Evolutionary conservation across 2,329 filamentous ascomycete species (phyloP).

Genomic region (Huntiella savannae): DNA sequence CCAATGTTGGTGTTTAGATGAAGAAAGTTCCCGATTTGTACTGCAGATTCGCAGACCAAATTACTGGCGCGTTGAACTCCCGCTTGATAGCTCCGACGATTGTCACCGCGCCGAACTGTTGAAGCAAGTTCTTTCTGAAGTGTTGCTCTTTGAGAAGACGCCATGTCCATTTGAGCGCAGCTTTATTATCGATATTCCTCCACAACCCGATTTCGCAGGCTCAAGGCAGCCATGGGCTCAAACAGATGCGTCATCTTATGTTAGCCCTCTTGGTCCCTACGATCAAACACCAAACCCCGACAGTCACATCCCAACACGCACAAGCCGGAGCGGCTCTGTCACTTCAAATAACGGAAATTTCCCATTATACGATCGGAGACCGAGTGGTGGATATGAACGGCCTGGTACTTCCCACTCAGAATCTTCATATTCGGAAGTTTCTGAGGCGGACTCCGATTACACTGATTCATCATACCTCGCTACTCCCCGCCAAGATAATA

Average conservation of each 20-base stretch:
- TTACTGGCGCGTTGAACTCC: conserved; percentile 82
- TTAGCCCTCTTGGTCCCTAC: conserved; percentile 10
- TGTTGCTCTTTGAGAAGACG: conserved; percentile 75
- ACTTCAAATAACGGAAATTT: conserved; percentile 2
- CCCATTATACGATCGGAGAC: conserved; percentile 1
- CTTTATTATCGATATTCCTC: conserved; percentile 57
- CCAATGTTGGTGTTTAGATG: conserved; percentile 86
- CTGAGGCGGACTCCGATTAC: conserved; percentile 10
- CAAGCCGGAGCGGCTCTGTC: conserved; percentile 2
- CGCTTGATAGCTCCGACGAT: conserved; percentile 36
- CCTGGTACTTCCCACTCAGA: conserved; percentile 11
- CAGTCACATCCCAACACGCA: background rate
- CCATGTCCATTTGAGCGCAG: conserved; percentile 65
- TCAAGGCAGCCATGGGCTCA: conserved; percentile 5
- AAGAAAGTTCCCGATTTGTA: conserved; percentile 63
- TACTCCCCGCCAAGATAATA: conserved; percentile 3
- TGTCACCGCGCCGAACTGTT: conserved; percentile 44
- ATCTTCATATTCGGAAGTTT: conserved; percentile 8
- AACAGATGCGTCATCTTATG: conserved; percentile 3
- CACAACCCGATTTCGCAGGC: conserved; percentile 26
- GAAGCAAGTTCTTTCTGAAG: conserved; percentile 47
- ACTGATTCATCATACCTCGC: conserved; percentile 8
- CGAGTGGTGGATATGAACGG: conserved; percentile 3
- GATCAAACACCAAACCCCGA: conserved; percentile 4
- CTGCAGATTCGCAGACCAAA: conserved; percentile 64